These are phyloP conservation scores for Apiotrichum mycotoxinovorans DNA, from an alignment of 1,284 basidiomycete genomes.

Conservation along the genomic window DNA sequence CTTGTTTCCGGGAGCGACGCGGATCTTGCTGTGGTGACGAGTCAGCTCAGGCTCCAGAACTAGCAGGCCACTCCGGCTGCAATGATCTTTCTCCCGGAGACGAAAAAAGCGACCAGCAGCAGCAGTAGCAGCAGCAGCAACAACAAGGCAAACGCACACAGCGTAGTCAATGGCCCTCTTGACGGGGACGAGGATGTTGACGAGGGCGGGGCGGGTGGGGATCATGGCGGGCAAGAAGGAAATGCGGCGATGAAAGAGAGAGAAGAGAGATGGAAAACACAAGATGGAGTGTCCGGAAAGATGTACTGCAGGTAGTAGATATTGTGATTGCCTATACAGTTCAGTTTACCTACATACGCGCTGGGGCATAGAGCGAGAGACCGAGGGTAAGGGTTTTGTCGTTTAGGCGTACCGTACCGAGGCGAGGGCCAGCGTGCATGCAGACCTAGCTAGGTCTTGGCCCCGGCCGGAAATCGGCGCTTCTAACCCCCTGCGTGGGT, in stretches of 20 bases:
- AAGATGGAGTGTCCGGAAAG: not conserved
- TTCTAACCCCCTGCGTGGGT: too few relatives aligned
- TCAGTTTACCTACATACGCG: too few relatives aligned
- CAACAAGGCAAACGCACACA: conserved; percentile 47
- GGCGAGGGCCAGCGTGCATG: too few relatives aligned
- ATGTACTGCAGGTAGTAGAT: too few relatives aligned
- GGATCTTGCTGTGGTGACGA: conserved; percentile 85
- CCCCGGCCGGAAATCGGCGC: too few relatives aligned
- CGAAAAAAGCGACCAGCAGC: too few relatives aligned
- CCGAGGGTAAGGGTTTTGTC: not conserved
- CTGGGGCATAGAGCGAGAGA: not conserved
- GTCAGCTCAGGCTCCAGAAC: not conserved
- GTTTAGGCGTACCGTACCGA: too few relatives aligned
- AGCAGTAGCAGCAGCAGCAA: too few relatives aligned
- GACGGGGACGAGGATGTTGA: conserved; percentile 87
- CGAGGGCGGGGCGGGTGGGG: conserved; percentile 64
- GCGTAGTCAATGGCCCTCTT: conserved; percentile 65
- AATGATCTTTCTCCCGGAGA: too few relatives aligned
- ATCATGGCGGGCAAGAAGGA: conserved; percentile 57
- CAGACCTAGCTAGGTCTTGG: too few relatives aligned
- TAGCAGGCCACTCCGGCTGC: too few relatives aligned
- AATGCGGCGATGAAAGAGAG: not conserved
- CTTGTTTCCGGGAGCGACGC: conserved; percentile 84
- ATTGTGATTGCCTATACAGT: too few relatives aligned
- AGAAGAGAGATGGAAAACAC: not conserved